These are phyloP conservation scores for Plenodomus tracheiphilus DNA, from an alignment of 2,329 filamentous ascomycete genomes.

Conservation along the genomic window DNA sequence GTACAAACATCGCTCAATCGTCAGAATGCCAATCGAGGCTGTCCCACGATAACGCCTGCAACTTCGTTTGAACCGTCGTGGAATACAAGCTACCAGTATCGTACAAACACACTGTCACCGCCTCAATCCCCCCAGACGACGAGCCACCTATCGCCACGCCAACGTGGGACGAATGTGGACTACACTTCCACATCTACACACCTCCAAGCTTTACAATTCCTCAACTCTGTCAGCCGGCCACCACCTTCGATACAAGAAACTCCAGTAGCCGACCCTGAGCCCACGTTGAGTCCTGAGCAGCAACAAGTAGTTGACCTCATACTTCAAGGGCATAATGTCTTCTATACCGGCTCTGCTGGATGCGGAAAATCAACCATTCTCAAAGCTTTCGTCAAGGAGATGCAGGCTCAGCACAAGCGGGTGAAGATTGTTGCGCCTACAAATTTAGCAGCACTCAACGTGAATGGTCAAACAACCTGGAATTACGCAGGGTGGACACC, in stretches of 20 bases:
- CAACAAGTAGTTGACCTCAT: slow-evolving; percentile 56
- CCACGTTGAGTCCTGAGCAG: slow-evolving; percentile 53
- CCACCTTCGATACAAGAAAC: neutral
- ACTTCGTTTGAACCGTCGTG: neutral
- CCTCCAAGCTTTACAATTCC: neutral
- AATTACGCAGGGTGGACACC: slow-evolving; percentile 61
- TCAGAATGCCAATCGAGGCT: neutral
- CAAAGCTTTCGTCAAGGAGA: slow-evolving; percentile 50
- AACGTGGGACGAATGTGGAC: neutral
- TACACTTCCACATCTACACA: neutral
- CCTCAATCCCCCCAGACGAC: neutral
- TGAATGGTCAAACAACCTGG: slow-evolving; percentile 61
- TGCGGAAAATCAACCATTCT: slow-evolving; percentile 63
- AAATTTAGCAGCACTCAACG: slow-evolving; percentile 60
- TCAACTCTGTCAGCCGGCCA: neutral
- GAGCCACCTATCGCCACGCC: neutral
- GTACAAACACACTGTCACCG: neutral
- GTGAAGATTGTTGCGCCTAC: slow-evolving; percentile 64
- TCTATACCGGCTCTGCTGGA: slow-evolving; percentile 67
- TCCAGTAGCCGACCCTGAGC: slow-evolving; percentile 9
- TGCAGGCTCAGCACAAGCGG: slow-evolving; percentile 37
- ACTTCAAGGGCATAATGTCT: slow-evolving; percentile 58
- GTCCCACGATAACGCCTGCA: neutral
- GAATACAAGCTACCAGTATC: neutral
- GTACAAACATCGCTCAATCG: neutral